Conservation (phyloP, 2,329 filamentous ascomycete genomes). For the Xylariales sp. region DNA sequence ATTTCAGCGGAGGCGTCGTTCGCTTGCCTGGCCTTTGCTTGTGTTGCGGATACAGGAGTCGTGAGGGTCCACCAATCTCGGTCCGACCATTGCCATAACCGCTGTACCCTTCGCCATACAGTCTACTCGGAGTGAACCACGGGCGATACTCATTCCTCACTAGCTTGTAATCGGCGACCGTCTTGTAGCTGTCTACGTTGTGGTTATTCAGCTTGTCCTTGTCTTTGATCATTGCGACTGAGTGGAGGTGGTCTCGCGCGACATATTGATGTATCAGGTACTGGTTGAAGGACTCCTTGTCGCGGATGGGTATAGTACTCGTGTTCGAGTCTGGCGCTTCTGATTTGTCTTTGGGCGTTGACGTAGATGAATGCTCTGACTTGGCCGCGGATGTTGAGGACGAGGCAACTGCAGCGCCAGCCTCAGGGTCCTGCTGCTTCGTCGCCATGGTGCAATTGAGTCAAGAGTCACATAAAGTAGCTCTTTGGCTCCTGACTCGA, state of each 20-base stretch:
- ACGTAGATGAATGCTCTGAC: constrained; percentile 24
- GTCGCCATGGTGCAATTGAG: constrained; percentile 21
- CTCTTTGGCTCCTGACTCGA: neutral
- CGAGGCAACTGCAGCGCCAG: constrained; percentile 16
- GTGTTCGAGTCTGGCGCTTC: constrained; percentile 27
- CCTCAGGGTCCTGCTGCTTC: constrained; percentile 23
- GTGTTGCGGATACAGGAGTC: constrained; percentile 74
- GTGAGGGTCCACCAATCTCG: constrained; percentile 61
- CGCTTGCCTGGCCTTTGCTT: constrained; percentile 74
- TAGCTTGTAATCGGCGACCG: constrained; percentile 65
- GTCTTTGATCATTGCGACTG: constrained; percentile 45
- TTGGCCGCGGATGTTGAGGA: constrained; percentile 19
- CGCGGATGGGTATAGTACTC: constrained; percentile 34
- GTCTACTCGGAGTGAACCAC: constrained; percentile 51
- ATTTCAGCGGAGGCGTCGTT: constrained; percentile 66
- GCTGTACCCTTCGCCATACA: constrained; percentile 73
- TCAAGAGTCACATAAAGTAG: constrained; percentile 14
- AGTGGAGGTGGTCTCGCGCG: constrained; percentile 49
- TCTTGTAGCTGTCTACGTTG: constrained; percentile 59
- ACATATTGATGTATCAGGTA: constrained; percentile 51
- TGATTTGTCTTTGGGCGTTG: constrained; percentile 26
- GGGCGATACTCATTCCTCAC: constrained; percentile 51
- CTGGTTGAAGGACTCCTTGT: constrained; percentile 51
- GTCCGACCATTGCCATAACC: constrained; percentile 87
- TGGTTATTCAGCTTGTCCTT: constrained; percentile 51